phyloP scores from a whole-genome alignment of 75 land plant genomes.

The Gnetum montanum region DNA sequence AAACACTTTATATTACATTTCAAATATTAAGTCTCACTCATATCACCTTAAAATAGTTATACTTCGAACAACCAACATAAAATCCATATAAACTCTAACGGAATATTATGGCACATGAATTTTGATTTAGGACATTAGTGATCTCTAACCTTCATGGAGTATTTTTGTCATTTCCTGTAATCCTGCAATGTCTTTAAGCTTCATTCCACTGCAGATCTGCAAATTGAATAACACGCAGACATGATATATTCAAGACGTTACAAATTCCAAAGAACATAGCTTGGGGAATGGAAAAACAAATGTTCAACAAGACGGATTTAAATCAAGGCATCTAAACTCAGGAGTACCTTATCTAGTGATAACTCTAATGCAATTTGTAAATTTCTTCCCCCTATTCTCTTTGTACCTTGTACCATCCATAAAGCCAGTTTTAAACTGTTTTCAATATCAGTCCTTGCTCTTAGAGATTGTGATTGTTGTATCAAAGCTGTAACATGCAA shows the following conservation, averaged over 20 bases:
- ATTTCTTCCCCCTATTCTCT: conserved; percentile 15
- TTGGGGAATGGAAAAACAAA: not conserved
- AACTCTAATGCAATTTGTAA: conserved; percentile 18
- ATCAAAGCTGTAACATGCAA: conserved; percentile 33
- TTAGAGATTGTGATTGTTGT: conserved; percentile 21
- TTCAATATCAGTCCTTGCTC: conserved; percentile 26
- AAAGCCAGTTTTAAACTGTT: conserved; percentile 36
- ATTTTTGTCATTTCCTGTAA: not conserved
- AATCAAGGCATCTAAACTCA: not conserved
- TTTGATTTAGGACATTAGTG: no score
- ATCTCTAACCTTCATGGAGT: conserved; percentile 3
- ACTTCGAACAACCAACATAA: no score
- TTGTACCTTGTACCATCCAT: conserved; percentile 47
- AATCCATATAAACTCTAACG: no score
- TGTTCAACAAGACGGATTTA: not conserved
- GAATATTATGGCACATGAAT: no score
- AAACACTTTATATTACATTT: no score
- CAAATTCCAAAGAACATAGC: not conserved
- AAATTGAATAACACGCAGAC: not conserved
- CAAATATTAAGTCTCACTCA: no score
- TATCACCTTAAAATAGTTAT: no score
- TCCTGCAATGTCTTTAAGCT: conserved; percentile 6
- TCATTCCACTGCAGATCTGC: conserved; percentile 8
- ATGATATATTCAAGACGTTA: no score
- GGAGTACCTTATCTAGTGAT: conserved; percentile 43